Conservation (phyloP, 768 basidiomycete species). For the Podaxis sp. region DNA sequence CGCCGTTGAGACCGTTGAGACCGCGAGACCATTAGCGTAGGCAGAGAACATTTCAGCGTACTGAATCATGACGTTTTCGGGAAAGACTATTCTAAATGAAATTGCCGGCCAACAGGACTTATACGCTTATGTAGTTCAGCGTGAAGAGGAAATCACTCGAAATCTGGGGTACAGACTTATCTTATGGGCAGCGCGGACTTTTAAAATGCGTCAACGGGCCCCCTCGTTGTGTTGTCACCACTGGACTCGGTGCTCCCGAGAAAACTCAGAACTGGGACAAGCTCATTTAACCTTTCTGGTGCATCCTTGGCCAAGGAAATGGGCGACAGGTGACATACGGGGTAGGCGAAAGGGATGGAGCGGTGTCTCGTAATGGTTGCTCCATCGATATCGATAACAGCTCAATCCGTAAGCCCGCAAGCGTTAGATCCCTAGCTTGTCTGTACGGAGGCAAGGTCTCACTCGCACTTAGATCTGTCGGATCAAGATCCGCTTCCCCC, state of each 20-base stretch:
- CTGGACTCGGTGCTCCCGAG: not conserved
- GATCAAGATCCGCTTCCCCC: slow-evolving; percentile 76
- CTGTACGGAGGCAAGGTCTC: not conserved
- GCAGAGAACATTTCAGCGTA: not conserved
- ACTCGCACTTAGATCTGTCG: slow-evolving; percentile 36
- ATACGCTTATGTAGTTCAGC: not conserved
- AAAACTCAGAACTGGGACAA: slow-evolving; percentile 1
- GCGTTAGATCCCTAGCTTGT: slow-evolving; percentile 6
- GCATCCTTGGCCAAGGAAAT: not conserved
- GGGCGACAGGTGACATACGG: slow-evolving; percentile 12
- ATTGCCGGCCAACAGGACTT: not conserved
- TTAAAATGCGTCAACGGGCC: not conserved
- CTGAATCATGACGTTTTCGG: not conserved
- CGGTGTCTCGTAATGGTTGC: slow-evolving; percentile 12
- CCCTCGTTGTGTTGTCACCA: slow-evolving; percentile 7
- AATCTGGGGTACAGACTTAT: slow-evolving; percentile 3
- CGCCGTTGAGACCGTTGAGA: not conserved
- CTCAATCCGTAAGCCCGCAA: slow-evolving; percentile 4
- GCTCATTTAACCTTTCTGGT: slow-evolving; percentile 9
- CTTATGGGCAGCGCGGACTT: slow-evolving; percentile 1
- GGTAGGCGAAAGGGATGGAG: slow-evolving; percentile 11
- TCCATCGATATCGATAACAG: slow-evolving; percentile 28
- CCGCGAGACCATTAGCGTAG: not conserved
- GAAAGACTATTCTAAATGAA: not conserved
- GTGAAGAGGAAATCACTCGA: not conserved